These are phyloP conservation scores for Colletotrichum noveboracense DNA, from an alignment of 2,329 filamentous ascomycete species.

Conservation along the genomic window DNA sequence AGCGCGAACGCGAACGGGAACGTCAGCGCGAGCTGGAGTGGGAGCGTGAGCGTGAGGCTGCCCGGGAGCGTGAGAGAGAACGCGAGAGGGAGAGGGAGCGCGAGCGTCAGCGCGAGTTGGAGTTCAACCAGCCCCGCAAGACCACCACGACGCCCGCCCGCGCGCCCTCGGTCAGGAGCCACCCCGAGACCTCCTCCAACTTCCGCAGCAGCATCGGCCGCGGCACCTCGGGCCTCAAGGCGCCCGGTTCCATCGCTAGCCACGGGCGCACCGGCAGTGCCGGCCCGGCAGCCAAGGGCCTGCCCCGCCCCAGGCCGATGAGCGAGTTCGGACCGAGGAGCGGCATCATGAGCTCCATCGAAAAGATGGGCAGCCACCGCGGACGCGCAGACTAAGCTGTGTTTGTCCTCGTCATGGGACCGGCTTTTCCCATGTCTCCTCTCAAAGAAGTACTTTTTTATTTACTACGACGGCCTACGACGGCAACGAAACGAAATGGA, in stretches of 20 bases:
- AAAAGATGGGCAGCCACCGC: conserved; percentile 78
- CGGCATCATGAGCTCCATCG: conserved; percentile 84
- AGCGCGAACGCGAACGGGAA: conserved; percentile 1
- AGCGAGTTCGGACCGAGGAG: conserved; percentile 59
- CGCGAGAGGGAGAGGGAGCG: neutral
- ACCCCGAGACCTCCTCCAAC: conserved; percentile 42
- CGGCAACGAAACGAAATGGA: conserved; percentile 19
- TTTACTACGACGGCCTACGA: neutral
- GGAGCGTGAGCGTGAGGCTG: neutral
- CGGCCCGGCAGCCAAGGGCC: conserved; percentile 38
- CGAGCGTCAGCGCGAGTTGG: conserved; percentile 9
- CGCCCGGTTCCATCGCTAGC: conserved; percentile 57
- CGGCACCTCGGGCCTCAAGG: conserved; percentile 61
- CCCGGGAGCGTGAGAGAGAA: neutral
- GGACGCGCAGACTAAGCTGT: conserved; percentile 39
- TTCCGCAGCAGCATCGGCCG: conserved; percentile 61
- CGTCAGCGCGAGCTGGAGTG: neutral
- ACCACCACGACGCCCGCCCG: conserved; percentile 26
- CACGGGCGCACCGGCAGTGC: conserved; percentile 53
- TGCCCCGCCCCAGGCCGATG: conserved; percentile 50
- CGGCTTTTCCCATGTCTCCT: neutral
- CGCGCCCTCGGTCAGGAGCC: conserved; percentile 24
- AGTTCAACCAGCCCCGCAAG: conserved; percentile 18
- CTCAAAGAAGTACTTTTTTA: neutral
- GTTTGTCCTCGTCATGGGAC: neutral